Evolutionary conservation across 495 filamentous ascomycete genomes (phyloP), one percentile per base, ranked within the genome.

Genomic region (Trichoderma orchidacearum): DNA sequence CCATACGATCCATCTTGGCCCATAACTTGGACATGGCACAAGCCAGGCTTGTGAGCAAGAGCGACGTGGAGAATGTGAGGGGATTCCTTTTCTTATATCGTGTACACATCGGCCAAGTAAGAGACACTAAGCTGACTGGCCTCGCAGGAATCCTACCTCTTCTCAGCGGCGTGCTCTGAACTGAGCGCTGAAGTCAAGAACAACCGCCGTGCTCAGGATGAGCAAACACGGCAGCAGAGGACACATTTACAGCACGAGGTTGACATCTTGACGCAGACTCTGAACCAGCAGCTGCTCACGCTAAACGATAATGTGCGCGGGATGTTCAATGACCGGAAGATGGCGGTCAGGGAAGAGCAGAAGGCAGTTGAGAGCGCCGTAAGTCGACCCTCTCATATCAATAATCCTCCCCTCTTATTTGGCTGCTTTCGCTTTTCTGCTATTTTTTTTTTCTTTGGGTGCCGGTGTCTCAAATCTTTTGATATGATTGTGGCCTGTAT

Each of bases 311-410:
- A 91, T 34, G 80, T 97, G 36, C 91, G 89, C 65, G 90, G 89
- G 53, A 86, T 96, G 83, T 95, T 97, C 68, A 90, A 96, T 63
- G 93, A 99, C 63, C 81, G 95, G 23, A 90, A 90, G 69, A 96
- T 99, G 90, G 79, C 79, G 5, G 90, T 90, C 17, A 77, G 89
- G 41, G 85, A 86, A 66, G 86, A 95, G 64, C 88, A 95, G 71
- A 80, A 90, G 63, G 77, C 70, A 17, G 86, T 89, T 67, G 90
- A 97, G 62, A 86, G 79, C 62, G 75, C 74, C 62, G 82, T 86
- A 68, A 25, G 74, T 73, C 18, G n/a, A n/a, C n/a, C n/a, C n/a
- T n/a, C n/a, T n/a, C n/a, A n/a, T n/a, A n/a, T n/a, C n/a, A n/a
- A n/a, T n/a, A n/a, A n/a, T n/a, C n/a, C n/a, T n/a, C n/a, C n/a